A percentile compares a stretch with the other conserved stretches of the same genome.
Evolutionary conservation across 805 yeast species (phyloP).

Genomic region (Starmerella scarabaei): DNA sequence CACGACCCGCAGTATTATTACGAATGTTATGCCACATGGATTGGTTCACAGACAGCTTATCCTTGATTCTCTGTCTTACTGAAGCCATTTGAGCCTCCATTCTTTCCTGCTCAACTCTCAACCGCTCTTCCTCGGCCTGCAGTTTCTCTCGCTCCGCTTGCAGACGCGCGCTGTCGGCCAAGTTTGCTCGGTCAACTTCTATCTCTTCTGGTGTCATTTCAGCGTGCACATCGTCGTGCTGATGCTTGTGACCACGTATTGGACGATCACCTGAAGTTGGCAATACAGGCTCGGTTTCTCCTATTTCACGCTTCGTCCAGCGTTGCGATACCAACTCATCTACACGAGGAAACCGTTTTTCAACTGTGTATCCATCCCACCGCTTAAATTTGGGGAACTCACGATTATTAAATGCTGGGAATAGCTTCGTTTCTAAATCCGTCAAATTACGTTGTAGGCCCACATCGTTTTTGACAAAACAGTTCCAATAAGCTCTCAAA

Average conservation of each 20-base stretch:
- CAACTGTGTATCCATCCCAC: background rate
- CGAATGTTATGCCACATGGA: background rate
- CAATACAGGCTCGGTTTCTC: background rate
- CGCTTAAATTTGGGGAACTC: background rate
- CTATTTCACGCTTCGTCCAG: background rate
- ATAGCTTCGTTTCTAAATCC: background rate
- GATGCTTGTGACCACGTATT: background rate
- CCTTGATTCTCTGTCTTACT: too few relatives aligned
- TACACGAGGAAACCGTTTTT: background rate
- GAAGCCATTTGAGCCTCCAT: too few relatives aligned
- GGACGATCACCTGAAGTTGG: background rate
- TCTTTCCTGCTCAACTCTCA: too few relatives aligned
- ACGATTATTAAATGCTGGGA: background rate
- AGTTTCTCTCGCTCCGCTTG: too few relatives aligned
- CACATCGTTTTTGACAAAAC: background rate
- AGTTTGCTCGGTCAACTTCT: too few relatives aligned
- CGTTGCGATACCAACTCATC: background rate
- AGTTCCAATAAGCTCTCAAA: background rate
- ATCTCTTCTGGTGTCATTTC: background rate
- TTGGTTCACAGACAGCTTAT: background rate
- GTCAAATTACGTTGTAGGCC: background rate
- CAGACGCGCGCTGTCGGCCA: too few relatives aligned
- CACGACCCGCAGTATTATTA: background rate
- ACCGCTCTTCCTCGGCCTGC: too few relatives aligned
- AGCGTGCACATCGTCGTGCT: background rate